Percentiles rank a stretch among this genome's conserved stretches.
Conservation (phyloP, 2,329 filamentous ascomycete species). For the Seiridium cupressi region DNA sequence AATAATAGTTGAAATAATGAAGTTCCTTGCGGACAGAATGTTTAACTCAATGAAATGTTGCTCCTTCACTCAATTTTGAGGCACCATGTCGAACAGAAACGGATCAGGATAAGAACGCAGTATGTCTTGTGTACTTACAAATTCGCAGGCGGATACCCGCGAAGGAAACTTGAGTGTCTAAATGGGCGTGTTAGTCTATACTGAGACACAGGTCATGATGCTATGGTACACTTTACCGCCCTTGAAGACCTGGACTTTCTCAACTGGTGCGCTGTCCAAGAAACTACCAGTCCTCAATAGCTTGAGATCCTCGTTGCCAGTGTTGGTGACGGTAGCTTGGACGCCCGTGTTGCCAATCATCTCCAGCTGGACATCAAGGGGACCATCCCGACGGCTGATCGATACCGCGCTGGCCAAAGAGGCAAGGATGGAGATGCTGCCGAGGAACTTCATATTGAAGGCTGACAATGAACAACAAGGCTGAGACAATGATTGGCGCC, state of each 20-base stretch:
- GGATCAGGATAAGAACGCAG: too few species aligned
- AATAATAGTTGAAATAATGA: too few species aligned
- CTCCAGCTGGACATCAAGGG: conserved; percentile 44
- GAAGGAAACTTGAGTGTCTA: conserved; percentile 44
- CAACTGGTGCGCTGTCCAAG: conserved; percentile 48
- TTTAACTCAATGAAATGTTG: too few species aligned
- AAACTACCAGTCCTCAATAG: conserved; percentile 53
- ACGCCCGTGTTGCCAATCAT: conserved; percentile 50
- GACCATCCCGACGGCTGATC: conserved; percentile 13
- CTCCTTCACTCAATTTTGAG: too few species aligned
- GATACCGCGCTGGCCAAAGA: conserved; percentile 30
- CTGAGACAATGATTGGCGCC: not conserved
- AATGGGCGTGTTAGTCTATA: conserved; percentile 2
- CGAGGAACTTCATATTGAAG: conserved; percentile 38
- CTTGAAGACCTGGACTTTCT: conserved; percentile 51
- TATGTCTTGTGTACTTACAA: conserved; percentile 12
- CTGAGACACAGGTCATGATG: too few species aligned
- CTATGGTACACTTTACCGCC: conserved; percentile 35
- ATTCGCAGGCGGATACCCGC: conserved; percentile 53
- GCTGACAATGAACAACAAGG: not conserved
- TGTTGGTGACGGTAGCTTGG: conserved; percentile 54
- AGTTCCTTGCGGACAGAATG: too few species aligned
- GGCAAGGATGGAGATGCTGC: conserved; percentile 31
- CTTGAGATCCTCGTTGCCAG: conserved; percentile 45
- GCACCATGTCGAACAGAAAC: too few species aligned